Percentiles rank a stretch among this genome's conserved stretches.
Evolutionary conservation across 2,329 filamentous ascomycete genomes (phyloP).

Genomic region (Stylonectria norvegica): DNA sequence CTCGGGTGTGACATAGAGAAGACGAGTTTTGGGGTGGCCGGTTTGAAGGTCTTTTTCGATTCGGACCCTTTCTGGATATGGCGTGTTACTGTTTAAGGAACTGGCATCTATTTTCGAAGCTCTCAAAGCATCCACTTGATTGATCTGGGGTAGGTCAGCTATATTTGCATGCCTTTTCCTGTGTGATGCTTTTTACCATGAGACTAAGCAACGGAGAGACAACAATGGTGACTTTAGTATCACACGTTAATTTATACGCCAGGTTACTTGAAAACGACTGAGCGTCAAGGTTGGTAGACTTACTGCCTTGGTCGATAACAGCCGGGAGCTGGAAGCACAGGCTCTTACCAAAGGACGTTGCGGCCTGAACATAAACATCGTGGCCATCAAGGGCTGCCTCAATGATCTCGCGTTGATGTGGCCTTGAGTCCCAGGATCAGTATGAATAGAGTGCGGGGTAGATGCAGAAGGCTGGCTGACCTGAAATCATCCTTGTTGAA

Average conservation of each 20-base stretch:
- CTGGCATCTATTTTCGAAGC: constrained; percentile 74
- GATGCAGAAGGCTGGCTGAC: constrained; percentile 37
- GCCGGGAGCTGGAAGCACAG: constrained; percentile 90
- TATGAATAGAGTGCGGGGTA: background rate
- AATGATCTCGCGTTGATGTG: constrained; percentile 85
- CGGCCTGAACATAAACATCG: constrained; percentile 92
- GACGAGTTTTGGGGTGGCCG: constrained; percentile 76
- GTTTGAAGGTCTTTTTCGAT: constrained; percentile 82
- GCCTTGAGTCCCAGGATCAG: constrained; percentile 45
- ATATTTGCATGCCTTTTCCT: constrained; percentile 5
- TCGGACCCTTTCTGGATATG: constrained; percentile 57
- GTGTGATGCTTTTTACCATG: constrained; percentile 58
- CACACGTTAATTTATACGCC: no score
- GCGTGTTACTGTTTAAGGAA: constrained; percentile 82
- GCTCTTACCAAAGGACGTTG: constrained; percentile 88
- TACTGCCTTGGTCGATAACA: constrained; percentile 81
- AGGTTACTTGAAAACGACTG: no score
- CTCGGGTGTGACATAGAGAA: constrained; percentile 93
- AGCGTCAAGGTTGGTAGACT: constrained; percentile 41
- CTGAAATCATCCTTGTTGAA: constrained; percentile 74
- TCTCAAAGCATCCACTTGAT: constrained; percentile 81
- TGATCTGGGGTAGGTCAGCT: constrained; percentile 57
- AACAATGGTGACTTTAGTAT: constrained; percentile 87
- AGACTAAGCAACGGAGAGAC: constrained; percentile 84
- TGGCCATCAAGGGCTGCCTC: constrained; percentile 73